Base-by-base conservation (phyloP, 495 filamentous ascomycete species). In the Aspergillus campestris region DNA sequence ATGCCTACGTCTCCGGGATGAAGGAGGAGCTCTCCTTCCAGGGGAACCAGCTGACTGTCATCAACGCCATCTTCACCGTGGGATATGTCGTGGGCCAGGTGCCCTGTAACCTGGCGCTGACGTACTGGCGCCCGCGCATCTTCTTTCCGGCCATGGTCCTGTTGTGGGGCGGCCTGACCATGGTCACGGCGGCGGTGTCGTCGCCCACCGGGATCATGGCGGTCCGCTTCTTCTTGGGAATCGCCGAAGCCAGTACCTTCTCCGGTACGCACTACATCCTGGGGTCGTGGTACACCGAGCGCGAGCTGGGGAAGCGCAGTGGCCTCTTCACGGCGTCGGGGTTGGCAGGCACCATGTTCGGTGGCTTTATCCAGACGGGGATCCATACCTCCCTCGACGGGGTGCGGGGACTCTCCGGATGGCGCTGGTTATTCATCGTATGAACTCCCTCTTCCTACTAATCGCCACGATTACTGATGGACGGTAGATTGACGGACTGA, bases 1-100 rank as follows among this genome's bases (percentile, higher is more conserved):
- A 81, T 68, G 80, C 81, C 47, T 83, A 83, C 59, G 77, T 83
- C 27, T 75, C 73, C 0, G 81, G 81, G 1, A 81, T 84, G 79
- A 79, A 78, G 46, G 76, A 81, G 44, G 78, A 82, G 48, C 66
- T 83, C 9, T 49, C 58, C 45, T 78, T 83, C 45, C 48, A 60
- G 0, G 80, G 77, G 6, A 67, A 79, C 56, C 73, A 83, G 53
- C 65, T 77, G 15, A 81, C 79, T 49, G 52, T 67, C 38, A 77
- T 82, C 60, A 80, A 79, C 49, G 79, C 78, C 24, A 53, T 62
- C 8, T 64, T 59, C 38, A 61, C 58, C 7, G 59, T 54, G 9
- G 64, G 71, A 12, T 81, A 78, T 49, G 70, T 78, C 18, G 48
- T 79, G n/a, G 78, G 76, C 10, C 74, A 79, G 56, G 61, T 84